These are phyloP conservation scores for Artemisia annua DNA, from an alignment of 129 eudicot species.

Conservation along the genomic window DNA sequence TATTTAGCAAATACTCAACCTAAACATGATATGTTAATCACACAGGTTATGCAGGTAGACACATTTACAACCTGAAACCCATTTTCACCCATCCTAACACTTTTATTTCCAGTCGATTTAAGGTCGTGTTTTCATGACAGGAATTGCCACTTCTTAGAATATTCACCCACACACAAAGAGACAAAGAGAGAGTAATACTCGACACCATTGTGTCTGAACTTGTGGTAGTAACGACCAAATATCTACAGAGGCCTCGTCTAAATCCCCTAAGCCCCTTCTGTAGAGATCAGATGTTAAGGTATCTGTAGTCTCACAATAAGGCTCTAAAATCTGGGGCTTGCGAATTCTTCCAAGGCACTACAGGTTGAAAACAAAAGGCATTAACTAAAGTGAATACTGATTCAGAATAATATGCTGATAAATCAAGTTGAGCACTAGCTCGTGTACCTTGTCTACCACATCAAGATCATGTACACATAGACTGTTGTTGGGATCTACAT, in stretches of 20 bases:
- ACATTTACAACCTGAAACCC: too few relatives aligned
- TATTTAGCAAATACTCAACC: too few relatives aligned
- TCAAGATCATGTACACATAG: conserved; percentile 13
- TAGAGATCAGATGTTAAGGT: not conserved
- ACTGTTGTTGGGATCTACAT: conserved; percentile 28
- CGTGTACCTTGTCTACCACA: conserved; percentile 22
- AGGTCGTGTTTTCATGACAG: too few relatives aligned
- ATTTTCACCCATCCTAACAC: too few relatives aligned
- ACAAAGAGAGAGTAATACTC: conserved; percentile 21
- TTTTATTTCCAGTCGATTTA: too few relatives aligned
- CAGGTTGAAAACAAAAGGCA: conserved; percentile 7
- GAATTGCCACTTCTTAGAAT: too few relatives aligned
- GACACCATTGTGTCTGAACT: conserved; percentile 21
- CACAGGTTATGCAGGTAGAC: too few relatives aligned
- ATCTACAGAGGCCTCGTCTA: conserved; percentile 1
- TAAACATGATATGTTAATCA: too few relatives aligned
- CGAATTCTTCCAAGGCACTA: conserved; percentile 24
- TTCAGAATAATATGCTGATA: not conserved
- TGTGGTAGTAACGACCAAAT: conserved; percentile 10
- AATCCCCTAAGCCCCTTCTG: conserved; percentile 6
- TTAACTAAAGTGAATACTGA: not conserved
- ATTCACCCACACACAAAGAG: not conserved
- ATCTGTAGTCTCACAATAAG: conserved; percentile 13
- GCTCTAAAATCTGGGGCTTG: conserved; percentile 17
- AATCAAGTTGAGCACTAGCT: not conserved